These are phyloP conservation scores for Trichosporon sp. DNA, from an alignment of 1,284 basidiomycete genomes.

Conservation along the genomic window DNA sequence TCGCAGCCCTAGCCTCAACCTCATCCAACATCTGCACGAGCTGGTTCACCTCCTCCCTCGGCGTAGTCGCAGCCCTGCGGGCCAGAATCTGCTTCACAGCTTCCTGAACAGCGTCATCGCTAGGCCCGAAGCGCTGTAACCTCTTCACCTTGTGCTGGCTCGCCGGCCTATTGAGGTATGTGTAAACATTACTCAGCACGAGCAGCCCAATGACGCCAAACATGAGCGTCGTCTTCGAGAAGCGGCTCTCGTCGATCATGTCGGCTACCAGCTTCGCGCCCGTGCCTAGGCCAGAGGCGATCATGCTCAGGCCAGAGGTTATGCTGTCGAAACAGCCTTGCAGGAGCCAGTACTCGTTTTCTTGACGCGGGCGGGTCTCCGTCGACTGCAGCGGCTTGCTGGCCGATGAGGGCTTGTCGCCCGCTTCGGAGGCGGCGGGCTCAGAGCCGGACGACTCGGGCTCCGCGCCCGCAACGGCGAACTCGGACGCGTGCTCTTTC, in stretches of 20 bases:
- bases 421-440: conserved; percentile 8
- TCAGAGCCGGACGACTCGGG: conserved; percentile 16
- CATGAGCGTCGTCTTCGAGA: conserved; percentile 53
- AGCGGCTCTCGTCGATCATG: conserved; percentile 56
- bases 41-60: conserved; percentile 28
- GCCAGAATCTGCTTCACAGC: conserved; percentile 28
- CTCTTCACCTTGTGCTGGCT: conserved; percentile 19
- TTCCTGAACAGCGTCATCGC: conserved; percentile 29
- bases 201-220: conserved; percentile 65
- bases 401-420: background rate
- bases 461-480: conserved; percentile 69
- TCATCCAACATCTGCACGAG: conserved; percentile 31
- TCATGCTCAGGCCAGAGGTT: conserved; percentile 61
- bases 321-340: conserved; percentile 83
- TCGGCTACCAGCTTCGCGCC: conserved; percentile 56
- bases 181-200: conserved; percentile 61
- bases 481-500: conserved; percentile 78
- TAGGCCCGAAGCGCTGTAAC: conserved; percentile 14
- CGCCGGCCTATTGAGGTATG: conserved; percentile 30
- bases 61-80: conserved; percentile 11
- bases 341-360: conserved; percentile 55
- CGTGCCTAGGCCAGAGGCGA: conserved; percentile 63
- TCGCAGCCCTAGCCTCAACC: conserved; percentile 25
- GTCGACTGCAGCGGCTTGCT: conserved; percentile 41
- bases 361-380: background rate